Evolutionary conservation across 2,329 filamentous ascomycete species (phyloP), one percentile per base, ranked within the genome.

Genomic region (Amylocarpus encephaloides): DNA sequence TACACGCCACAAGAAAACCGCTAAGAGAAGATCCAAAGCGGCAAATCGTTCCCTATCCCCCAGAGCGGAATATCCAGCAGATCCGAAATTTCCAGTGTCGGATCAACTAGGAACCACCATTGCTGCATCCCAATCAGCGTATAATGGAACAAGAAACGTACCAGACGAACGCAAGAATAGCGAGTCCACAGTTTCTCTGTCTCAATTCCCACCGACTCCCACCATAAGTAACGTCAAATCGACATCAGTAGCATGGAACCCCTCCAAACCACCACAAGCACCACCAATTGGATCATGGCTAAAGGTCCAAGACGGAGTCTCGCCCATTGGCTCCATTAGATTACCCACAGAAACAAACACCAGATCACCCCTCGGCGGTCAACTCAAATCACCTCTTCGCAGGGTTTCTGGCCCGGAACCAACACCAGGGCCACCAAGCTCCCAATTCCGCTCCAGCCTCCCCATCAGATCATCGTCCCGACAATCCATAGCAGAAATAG

Each of bases 1-100:
- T 22, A 52, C 65, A 10, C 65, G 68, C n/a, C 55, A 64, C 32
- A 62, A 59, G 26, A 59, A 56, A 32, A 56, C 43, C n/a, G 49
- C 36, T 9, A 57, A 46, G 46, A 10, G 49, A 39, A 48, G 42
- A 45, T 26, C 22, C 4, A 49, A 46, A n/a, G 46, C 10, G 43
- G 40, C 15, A 55, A 29, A 42, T 29, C 54, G 18, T 48, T 48
- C 19, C 38, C 43, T 36, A 32, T 47, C 44, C 13, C 35, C 44
- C 5, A 12, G 13, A 16, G 41, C 50, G 11, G 52, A 48, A 6
- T 59, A 53, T 35, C 49, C 51, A 11, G 15, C 46, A 26, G 58
- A 62, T 32, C 34, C 50, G 12, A 61, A 62, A 34, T 56, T 53
- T 40, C 51, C 57, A 10, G n/a, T 47, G n/a, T 55, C 58, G 6